Conservation (phyloP, 345 rosid genomes). For the Dipteronia sinensis region DNA sequence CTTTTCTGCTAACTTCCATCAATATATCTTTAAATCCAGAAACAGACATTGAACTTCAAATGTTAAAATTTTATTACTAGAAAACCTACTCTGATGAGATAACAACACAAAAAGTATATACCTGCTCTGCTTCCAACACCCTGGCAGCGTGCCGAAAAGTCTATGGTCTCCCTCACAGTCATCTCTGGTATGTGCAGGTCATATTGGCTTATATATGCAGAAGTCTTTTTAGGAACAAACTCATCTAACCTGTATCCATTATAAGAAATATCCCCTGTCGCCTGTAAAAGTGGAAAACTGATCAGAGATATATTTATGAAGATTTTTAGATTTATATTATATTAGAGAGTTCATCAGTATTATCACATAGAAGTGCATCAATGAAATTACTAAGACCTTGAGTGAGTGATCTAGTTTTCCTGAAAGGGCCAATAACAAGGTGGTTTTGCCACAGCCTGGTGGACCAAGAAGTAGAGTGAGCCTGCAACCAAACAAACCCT, state of each 20-base stretch:
- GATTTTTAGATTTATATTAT: background rate
- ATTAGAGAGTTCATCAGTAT: background rate
- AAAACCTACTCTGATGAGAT: background rate
- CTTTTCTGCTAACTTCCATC: constrained; percentile 59
- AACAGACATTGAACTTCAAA: background rate
- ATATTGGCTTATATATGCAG: constrained; percentile 65
- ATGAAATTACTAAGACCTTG: constrained; percentile 37
- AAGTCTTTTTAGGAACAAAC: constrained; percentile 62
- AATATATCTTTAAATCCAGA: constrained; percentile 42
- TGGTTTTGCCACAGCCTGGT: constrained; percentile 70
- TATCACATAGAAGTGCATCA: background rate
- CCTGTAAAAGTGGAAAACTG: constrained; percentile 32
- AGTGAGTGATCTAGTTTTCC: constrained; percentile 52
- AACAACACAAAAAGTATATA: background rate
- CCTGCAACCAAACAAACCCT: constrained; percentile 31
- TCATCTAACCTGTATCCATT: constrained; percentile 59
- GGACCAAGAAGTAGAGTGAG: constrained; percentile 67
- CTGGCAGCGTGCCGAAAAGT: constrained; percentile 65
- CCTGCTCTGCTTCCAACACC: constrained; percentile 56
- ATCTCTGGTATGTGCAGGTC: constrained; percentile 67
- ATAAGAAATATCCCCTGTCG: constrained; percentile 53
- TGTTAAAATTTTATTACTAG: background rate
- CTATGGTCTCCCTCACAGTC: constrained; percentile 70
- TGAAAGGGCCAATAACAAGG: constrained; percentile 54
- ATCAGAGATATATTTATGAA: background rate